Percentiles rank a stretch among this genome's conserved stretches.
phyloP scores from a whole-genome alignment of 1,284 basidiomycete species.

The Gymnopus androsaceus region DNA sequence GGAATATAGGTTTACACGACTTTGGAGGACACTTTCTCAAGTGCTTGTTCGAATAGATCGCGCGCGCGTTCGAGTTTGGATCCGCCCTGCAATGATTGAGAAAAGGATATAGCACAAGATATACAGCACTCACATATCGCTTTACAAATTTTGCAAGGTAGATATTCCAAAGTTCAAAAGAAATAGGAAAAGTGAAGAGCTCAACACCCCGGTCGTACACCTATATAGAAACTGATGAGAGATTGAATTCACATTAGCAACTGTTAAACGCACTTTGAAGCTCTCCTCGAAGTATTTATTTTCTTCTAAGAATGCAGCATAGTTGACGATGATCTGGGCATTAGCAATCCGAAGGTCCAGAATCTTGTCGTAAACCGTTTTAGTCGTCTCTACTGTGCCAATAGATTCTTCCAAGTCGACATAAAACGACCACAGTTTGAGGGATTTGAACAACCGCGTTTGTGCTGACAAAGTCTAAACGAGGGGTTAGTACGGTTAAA shows the following conservation, averaged over 20 bases:
- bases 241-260: neutral
- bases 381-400: slow-evolving; percentile 90
- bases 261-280: slow-evolving; percentile 72
- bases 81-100: slow-evolving; percentile 63
- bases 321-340: slow-evolving; percentile 96
- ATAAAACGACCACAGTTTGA: slow-evolving; percentile 99
- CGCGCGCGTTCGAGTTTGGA: slow-evolving; percentile 92
- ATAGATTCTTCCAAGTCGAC: slow-evolving; percentile 97
- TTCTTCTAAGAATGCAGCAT: slow-evolving; percentile 95
- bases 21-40: slow-evolving; percentile 96
- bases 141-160: slow-evolving; percentile 97
- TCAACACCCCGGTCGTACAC: slow-evolving; percentile 98
- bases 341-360: slow-evolving; percentile 98
- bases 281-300: slow-evolving; percentile 98
- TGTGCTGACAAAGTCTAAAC: slow-evolving; percentile 80
- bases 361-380: slow-evolving; percentile 95
- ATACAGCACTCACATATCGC: slow-evolving; percentile 77
- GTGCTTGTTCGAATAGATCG: slow-evolving; percentile 96
- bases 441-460: slow-evolving; percentile 91
- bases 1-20: slow-evolving; percentile 91
- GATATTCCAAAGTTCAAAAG: slow-evolving; percentile 99
- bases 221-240: slow-evolving; percentile 37
- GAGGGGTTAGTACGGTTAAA: slow-evolving; percentile 18
- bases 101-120: neutral
- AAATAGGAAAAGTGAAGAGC: slow-evolving; percentile 96